Base-by-base conservation (phyloP, 352 stramenopile genomes). In the Poterioochromonas sp. region DNA sequence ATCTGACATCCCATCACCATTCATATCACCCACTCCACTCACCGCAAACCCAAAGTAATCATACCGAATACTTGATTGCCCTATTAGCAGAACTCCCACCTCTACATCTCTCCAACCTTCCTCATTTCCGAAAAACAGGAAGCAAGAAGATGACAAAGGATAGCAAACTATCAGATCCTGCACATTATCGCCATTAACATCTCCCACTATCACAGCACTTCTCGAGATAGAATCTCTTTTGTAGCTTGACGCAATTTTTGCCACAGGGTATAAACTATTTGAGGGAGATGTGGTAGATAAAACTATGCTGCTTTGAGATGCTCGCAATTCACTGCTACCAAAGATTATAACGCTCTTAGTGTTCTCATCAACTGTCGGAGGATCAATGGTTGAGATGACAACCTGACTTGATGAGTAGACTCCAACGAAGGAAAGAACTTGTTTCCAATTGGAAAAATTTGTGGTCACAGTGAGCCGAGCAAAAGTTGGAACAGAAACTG, bases 371-470 rank as follows among this genome's bases (percentile, higher is more conserved):
- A 58, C 47, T 26, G 15, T 15, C 47, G 26, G 15, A 58, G 47
- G 47, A 58, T 58, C 47, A 58, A 58, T 58, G 15, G 47, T 58
- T 58, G 47, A 15, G 26, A 58, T 15, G 47, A 26, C 15, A 58
- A 58, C 47, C 15, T 58, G 47, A 58, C 47, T 58, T 26, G 47
- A 58, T 26, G 47, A 58, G 47, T 58, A 58, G 15, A 58, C 47
- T 58, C 47, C 47, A 58, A 58, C 47, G 47, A 58, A 58, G 26
- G 47, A 58, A 58, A 58, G 47, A 26, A 58, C 47, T 58, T 58
- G 47, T 26, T 58, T 58, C 47, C 47, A 58, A 26, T 58, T 58
- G 47, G 47, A 58, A 26, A 26, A 15, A 58, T 58, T 58, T 58
- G 47, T 58, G 15, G 47, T 58, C 47, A 58, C 47, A 58, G 26